Evolutionary conservation across 1,284 basidiomycete genomes (phyloP).

Genomic region (Microbotryum lychnidis-dioicae): DNA sequence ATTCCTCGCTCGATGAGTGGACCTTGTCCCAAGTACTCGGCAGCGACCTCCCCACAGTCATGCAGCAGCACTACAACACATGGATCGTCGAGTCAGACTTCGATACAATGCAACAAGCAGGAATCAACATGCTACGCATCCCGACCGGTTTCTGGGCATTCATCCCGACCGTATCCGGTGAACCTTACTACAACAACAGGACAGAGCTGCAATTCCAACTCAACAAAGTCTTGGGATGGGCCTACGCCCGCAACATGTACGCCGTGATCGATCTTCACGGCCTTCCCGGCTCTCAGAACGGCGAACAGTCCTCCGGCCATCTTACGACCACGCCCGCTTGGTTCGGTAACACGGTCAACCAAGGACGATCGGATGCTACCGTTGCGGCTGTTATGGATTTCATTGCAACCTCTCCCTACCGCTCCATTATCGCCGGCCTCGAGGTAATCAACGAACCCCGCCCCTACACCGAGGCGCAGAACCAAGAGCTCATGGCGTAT

Average conservation of each 20-base stretch:
- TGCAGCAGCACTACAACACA: conserved; percentile 38
- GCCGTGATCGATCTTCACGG: conserved; percentile 44
- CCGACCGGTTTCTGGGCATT: conserved; percentile 41
- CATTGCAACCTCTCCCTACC: conserved; percentile 33
- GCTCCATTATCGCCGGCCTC: conserved; percentile 33
- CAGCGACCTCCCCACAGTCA: conserved; percentile 9
- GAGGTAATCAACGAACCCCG: conserved; percentile 34
- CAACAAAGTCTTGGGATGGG: conserved; percentile 46
- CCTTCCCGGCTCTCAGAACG: conserved; percentile 43
- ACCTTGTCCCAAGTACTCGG: conserved; percentile 30
- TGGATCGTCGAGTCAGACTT: conserved; percentile 43
- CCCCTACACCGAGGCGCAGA: conserved; percentile 35
- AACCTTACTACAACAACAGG: conserved; percentile 34
- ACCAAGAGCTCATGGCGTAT: conserved; percentile 30
- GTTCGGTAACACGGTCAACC: conserved; percentile 23
- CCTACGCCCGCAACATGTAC: conserved; percentile 44
- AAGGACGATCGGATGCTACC: conserved; percentile 31
- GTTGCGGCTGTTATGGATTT: conserved; percentile 34
- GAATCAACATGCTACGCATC: conserved; percentile 40
- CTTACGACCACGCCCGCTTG: conserved; percentile 10
- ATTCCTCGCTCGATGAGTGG: conserved; percentile 41
- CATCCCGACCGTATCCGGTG: conserved; percentile 31
- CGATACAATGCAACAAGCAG: conserved; percentile 35
- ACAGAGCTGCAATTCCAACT: conserved; percentile 30
- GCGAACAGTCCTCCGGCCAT: conserved; percentile 35